Percentiles rank a stretch among this genome's conserved stretches.
Conservation (phyloP, 2,329 filamentous ascomycete genomes). For the Pseudocercospora ulei region DNA sequence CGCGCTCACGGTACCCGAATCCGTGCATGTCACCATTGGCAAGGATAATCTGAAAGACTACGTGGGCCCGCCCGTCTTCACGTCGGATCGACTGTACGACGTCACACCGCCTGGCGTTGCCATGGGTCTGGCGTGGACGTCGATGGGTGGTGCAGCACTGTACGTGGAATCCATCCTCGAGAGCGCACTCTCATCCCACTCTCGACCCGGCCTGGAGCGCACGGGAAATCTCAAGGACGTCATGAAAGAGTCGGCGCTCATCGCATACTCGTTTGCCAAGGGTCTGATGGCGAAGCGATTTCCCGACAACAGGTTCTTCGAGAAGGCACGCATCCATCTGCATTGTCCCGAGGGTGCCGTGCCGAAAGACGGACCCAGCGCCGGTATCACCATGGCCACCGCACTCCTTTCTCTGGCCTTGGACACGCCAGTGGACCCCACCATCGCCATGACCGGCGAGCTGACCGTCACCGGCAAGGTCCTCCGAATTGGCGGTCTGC, state of each 20-base stretch:
- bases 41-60: constrained; percentile 93
- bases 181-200: constrained; percentile 61
- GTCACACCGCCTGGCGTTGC: constrained; percentile 85
- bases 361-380: constrained; percentile 69
- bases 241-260: constrained; percentile 94
- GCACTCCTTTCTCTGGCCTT: constrained; percentile 77
- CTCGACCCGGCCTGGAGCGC: constrained; percentile 71
- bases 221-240: constrained; percentile 92
- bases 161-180: constrained; percentile 97
- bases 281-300: constrained; percentile 74
- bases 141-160: constrained; percentile 88
- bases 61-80: constrained; percentile 90
- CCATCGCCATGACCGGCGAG: constrained; percentile 95
- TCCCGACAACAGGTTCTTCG: constrained; percentile 87
- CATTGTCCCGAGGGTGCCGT: constrained; percentile 96
- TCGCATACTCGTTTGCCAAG: constrained; percentile 95
- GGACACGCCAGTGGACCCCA: constrained; percentile 66
- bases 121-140: constrained; percentile 97
- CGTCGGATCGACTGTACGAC: constrained; percentile 89
- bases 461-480: constrained; percentile 96
- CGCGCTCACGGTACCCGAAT: constrained; percentile 72
- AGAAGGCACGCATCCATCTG: constrained; percentile 87
- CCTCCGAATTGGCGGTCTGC: constrained; percentile 79
- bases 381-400: constrained; percentile 97
- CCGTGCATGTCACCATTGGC: constrained; percentile 73